A percentile compares a stretch with the other conserved stretches of the same genome.
phyloP scores from a whole-genome alignment of 108 stramenopile species.

The Conticribra weissflogii region DNA sequence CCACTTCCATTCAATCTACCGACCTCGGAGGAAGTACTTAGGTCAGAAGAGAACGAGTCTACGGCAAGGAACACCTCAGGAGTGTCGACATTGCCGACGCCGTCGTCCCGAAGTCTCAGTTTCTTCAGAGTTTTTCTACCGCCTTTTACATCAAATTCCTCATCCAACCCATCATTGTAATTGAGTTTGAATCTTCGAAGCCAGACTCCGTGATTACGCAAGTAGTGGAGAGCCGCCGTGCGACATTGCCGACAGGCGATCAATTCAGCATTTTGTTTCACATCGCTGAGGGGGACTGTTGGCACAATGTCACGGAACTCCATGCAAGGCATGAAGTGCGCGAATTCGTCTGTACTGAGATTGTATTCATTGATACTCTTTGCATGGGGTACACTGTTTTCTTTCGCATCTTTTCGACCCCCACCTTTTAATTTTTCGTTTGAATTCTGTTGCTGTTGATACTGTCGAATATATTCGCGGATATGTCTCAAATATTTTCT shows the following conservation, averaged over 20 bases:
- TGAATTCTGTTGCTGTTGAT: not conserved
- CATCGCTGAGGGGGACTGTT: conserved; percentile 28
- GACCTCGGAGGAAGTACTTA: no score
- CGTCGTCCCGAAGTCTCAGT: no score
- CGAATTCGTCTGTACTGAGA: no score
- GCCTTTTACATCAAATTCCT: not conserved
- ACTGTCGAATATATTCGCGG: not conserved
- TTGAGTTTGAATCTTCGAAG: not conserved
- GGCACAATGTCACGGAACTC: conserved; percentile 22
- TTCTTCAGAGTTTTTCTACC: no score
- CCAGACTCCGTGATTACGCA: not conserved
- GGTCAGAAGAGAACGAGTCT: no score
- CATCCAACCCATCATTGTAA: no score
- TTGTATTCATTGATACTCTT: not conserved
- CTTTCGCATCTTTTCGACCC: not conserved
- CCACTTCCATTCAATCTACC: not conserved
- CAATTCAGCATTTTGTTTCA: conserved; percentile 4
- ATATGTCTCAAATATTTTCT: conserved; percentile 26
- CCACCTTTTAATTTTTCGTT: not conserved
- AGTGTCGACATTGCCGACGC: no score
- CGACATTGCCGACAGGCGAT: conserved; percentile 21
- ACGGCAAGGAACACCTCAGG: no score
- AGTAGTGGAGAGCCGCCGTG: conserved; percentile 6
- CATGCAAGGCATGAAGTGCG: not conserved
- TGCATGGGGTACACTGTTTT: not conserved